Evolutionary conservation across 345 rosid species (phyloP).

Genomic region (Xanthoceras sorbifolium): DNA sequence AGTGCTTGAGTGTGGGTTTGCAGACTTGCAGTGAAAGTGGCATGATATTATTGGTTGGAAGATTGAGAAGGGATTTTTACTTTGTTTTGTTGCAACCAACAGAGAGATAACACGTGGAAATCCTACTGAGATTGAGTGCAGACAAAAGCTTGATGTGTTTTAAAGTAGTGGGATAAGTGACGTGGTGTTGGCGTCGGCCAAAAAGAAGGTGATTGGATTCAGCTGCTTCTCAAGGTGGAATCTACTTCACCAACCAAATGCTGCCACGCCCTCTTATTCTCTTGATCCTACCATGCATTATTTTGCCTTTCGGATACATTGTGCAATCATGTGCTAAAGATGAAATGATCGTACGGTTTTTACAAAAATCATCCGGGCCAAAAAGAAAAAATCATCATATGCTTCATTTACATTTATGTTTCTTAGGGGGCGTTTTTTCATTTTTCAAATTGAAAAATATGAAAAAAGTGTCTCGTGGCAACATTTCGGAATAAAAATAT

Average conservation of each 20-base stretch:
- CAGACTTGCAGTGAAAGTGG: conserved; percentile 9
- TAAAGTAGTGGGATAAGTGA: conserved; percentile 16
- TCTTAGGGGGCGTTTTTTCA: too few species aligned
- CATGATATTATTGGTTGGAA: conserved; percentile 4
- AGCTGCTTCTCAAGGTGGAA: neutral
- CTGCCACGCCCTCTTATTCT: conserved; percentile 8
- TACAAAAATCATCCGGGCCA: neutral
- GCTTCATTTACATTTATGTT: too few species aligned
- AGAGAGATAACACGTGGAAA: neutral
- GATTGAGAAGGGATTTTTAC: neutral
- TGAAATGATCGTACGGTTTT: neutral
- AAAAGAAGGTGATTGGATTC: conserved; percentile 15
- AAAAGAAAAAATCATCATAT: too few species aligned
- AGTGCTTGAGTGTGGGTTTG: neutral
- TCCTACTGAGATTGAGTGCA: conserved; percentile 4
- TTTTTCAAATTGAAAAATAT: too few species aligned
- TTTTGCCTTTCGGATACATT: neutral
- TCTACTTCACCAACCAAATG: neutral
- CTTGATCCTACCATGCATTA: neutral
- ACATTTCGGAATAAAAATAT: too few species aligned
- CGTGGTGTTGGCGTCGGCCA: conserved; percentile 30
- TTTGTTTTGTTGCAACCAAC: neutral
- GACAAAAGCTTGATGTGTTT: neutral
- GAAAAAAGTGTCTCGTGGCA: too few species aligned
- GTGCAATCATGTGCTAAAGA: neutral